Evolutionary conservation across 495 filamentous ascomycete genomes (phyloP).

Genomic region (Aspergillus incahuasiensis): DNA sequence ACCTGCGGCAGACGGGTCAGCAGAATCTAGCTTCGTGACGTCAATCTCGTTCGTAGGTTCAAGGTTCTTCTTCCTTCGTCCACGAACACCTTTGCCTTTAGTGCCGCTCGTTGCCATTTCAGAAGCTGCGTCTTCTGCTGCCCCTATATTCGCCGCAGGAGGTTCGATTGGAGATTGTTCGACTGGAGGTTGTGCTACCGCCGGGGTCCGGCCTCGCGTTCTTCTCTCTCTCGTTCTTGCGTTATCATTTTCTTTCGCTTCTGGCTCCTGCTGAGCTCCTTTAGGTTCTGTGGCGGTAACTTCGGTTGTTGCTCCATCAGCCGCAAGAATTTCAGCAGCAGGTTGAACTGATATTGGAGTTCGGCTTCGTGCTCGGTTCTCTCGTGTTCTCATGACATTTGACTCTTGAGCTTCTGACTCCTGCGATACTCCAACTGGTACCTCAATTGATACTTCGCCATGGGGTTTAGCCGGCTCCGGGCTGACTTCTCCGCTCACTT

Average conservation of each 20-base stretch:
- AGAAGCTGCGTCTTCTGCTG: neutral
- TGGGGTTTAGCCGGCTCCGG: too few relatives aligned
- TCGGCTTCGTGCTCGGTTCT: constrained; percentile 16
- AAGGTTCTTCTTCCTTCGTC: constrained; percentile 5
- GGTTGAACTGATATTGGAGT: constrained; percentile 12
- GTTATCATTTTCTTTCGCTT: neutral
- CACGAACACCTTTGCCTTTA: constrained; percentile 4
- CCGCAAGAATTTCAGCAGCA: neutral
- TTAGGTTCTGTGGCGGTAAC: neutral
- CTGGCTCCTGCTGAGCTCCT: too few relatives aligned
- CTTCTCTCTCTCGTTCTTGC: constrained; percentile 12
- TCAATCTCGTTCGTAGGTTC: neutral
- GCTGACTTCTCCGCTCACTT: too few relatives aligned
- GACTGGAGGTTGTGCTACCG: constrained; percentile 7
- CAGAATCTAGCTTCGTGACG: neutral
- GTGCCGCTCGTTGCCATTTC: neutral
- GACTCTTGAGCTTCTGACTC: neutral
- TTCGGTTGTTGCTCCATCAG: constrained; percentile 7
- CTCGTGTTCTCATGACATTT: neutral
- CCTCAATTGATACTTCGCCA: too few relatives aligned
- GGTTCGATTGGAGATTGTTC: constrained; percentile 1
- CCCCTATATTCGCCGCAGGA: constrained; percentile 3
- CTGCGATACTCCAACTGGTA: too few relatives aligned
- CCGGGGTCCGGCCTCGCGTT: constrained; percentile 14
- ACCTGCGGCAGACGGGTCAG: neutral